Percentiles rank a stretch among this genome's conserved stretches.
These are phyloP conservation scores for Penicillium paxilli DNA, from an alignment of 495 filamentous ascomycete species.

Conservation along the genomic window DNA sequence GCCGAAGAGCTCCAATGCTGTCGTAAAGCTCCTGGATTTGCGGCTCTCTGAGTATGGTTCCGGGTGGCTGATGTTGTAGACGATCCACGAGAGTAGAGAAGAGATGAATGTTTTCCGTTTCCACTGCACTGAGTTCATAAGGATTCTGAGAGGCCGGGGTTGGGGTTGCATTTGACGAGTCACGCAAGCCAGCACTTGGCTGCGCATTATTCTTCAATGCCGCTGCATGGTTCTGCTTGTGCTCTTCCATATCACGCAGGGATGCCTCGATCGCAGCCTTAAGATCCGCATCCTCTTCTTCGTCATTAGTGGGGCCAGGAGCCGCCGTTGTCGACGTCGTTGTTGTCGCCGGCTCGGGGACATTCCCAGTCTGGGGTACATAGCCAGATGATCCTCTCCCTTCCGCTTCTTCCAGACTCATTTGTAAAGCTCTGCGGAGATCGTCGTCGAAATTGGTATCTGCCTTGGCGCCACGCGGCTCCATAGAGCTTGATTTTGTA, in stretches of 20 bases:
- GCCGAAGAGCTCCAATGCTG: slow-evolving; percentile 86
- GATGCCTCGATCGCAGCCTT: slow-evolving; percentile 96
- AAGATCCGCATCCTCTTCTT: slow-evolving; percentile 82
- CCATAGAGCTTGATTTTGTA: slow-evolving; percentile 66
- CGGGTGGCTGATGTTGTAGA: slow-evolving; percentile 90
- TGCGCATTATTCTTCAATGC: slow-evolving; percentile 67
- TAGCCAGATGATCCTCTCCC: slow-evolving; percentile 69
- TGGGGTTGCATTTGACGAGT: slow-evolving; percentile 25
- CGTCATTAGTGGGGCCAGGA: slow-evolving; percentile 31
- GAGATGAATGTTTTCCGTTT: slow-evolving; percentile 96
- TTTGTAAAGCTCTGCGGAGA: slow-evolving; percentile 85
- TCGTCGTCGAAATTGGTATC: slow-evolving; percentile 94
- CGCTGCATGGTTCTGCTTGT: slow-evolving; percentile 86
- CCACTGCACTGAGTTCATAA: slow-evolving; percentile 90
- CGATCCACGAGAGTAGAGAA: slow-evolving; percentile 94
- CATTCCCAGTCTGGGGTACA: slow-evolving; percentile 59
- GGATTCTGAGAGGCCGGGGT: slow-evolving; percentile 75
- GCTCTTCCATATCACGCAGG: slow-evolving; percentile 96
- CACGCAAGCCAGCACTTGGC: slow-evolving; percentile 27
- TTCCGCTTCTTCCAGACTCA: slow-evolving; percentile 94
- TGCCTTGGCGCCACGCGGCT: slow-evolving; percentile 82
- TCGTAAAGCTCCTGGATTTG: slow-evolving; percentile 99
- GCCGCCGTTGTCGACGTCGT: slow-evolving; percentile 5
- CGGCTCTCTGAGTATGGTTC: slow-evolving; percentile 90
- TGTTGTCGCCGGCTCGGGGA: slow-evolving; percentile 21